These are phyloP conservation scores for Boechera stricta DNA, from an alignment of 345 rosid genomes.

Conservation along the genomic window DNA sequence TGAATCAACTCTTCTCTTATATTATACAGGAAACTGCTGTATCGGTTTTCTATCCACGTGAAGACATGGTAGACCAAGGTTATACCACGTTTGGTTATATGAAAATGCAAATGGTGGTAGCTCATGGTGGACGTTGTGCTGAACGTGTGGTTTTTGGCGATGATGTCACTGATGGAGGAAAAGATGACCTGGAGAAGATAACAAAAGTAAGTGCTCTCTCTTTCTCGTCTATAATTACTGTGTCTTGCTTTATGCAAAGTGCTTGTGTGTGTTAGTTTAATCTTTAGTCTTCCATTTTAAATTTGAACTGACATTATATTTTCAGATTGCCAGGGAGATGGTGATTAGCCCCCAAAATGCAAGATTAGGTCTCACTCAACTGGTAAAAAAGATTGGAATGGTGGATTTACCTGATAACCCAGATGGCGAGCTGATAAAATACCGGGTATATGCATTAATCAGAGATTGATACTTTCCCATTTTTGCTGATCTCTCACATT, in stretches of 20 bases:
- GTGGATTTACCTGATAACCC: slow-evolving; percentile 73
- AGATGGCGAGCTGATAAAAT: slow-evolving; percentile 77
- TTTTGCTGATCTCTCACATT: slow-evolving; percentile 8
- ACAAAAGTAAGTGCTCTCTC: slow-evolving; percentile 65
- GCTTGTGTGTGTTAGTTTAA: background rate
- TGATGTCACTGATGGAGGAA: slow-evolving; percentile 93
- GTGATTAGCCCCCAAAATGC: slow-evolving; percentile 95
- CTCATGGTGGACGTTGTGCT: slow-evolving; percentile 98
- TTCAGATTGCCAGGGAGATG: slow-evolving; percentile 97
- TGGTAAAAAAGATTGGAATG: slow-evolving; percentile 81
- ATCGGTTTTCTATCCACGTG: slow-evolving; percentile 93
- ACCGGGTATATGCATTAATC: slow-evolving; percentile 61
- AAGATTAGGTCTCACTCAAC: slow-evolving; percentile 70
- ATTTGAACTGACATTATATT: slow-evolving; percentile 29
- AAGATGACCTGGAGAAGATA: slow-evolving; percentile 89
- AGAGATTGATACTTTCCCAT: slow-evolving; percentile 13
- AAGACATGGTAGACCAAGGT: slow-evolving; percentile 95
- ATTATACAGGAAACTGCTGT: slow-evolving; percentile 84
- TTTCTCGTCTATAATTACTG: background rate
- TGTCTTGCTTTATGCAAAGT: slow-evolving; percentile 14
- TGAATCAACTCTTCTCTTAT: slow-evolving; percentile 13
- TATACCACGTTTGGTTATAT: slow-evolving; percentile 96
- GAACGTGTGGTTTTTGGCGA: slow-evolving; percentile 83
- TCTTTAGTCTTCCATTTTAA: slow-evolving; percentile 5
- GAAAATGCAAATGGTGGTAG: slow-evolving; percentile 99